phyloP scores from a whole-genome alignment of 331 rosid species.

The Telfairia occidentalis region DNA sequence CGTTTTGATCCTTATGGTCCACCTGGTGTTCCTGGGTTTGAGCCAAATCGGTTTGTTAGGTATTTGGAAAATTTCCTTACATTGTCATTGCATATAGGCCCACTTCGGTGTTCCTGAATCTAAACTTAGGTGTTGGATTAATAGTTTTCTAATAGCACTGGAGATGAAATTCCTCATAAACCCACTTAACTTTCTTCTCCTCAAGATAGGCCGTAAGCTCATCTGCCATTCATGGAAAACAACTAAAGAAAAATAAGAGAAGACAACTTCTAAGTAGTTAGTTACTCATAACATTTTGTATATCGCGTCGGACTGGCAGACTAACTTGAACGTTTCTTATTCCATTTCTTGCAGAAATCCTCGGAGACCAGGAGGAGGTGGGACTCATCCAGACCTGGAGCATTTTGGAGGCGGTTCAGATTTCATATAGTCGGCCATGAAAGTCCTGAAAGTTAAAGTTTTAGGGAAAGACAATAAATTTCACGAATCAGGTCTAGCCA shows the following conservation, averaged over 20 bases:
- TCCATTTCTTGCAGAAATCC: slow-evolving; percentile 31
- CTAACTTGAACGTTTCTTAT: neutral
- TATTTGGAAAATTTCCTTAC: slow-evolving; percentile 8
- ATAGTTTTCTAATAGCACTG: neutral
- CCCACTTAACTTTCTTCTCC: too few relatives aligned
- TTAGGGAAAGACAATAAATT: neutral
- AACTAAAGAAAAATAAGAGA: neutral
- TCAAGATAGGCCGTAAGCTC: neutral
- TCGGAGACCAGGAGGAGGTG: slow-evolving; percentile 43
- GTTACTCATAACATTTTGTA: neutral
- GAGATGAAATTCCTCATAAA: too few relatives aligned
- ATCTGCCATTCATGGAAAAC: neutral
- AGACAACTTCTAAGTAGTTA: neutral
- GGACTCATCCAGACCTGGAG: slow-evolving; percentile 73
- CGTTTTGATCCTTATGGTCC: slow-evolving; percentile 88
- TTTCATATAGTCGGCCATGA: slow-evolving; percentile 34
- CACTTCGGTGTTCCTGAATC: neutral
- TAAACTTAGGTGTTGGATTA: neutral
- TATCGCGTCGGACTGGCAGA: neutral
- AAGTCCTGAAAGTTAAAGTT: neutral
- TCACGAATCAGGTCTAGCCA: neutral
- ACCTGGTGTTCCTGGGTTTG: slow-evolving; percentile 79
- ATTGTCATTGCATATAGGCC: neutral
- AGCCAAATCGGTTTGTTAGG: slow-evolving; percentile 60
- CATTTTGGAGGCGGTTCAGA: slow-evolving; percentile 61